Base-by-base conservation (phyloP, 2,329 filamentous ascomycete genomes). In the Aureobasidium sp. region DNA sequence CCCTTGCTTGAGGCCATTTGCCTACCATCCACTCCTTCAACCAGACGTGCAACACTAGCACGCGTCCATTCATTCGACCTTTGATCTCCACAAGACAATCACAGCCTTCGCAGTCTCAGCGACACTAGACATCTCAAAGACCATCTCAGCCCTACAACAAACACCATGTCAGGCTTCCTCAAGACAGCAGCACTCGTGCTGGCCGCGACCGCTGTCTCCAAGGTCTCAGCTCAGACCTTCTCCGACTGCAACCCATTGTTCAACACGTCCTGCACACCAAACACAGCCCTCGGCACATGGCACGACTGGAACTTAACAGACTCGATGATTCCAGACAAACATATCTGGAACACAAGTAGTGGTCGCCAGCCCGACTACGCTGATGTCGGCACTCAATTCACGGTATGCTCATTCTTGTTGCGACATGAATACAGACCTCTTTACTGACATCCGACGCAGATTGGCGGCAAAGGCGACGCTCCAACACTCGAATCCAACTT, bases 181-280 rank as follows among this genome's bases (percentile, higher is more conserved):
- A 51, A 61, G 27, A 61, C 57, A 51, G 36, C 47, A 52, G 63
- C 63, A 39, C 51, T 74, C 62, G 68, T 72, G 64, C 67, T 73
- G 56, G 61, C 71, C 59, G 71, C 72, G 48, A 61, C 57, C 17
- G 63, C 73, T 45, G 67, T 74, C 48, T 71, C 80, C 63, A 75
- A 82, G 37, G 77, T 78, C 59, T 67, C 80, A 49, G 91, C 88
- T 56, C 92, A 97, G 75, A 91, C 91, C 29, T 84, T 75, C 61
- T 91, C 89, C 6, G 73, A 80, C 41, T 97, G 92, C 78, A 87
- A 96, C 70, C 92, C 92, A 5, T 80, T 88, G 71, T 83, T 91
- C 66, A 73, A 75, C 60, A 84, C 80, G 44, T 70, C 68, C 37
- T 96, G 91, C 72, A 85, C 88, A 1, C 73, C 84, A 55, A 82